Evolutionary conservation across 371 early-diverging fungal genomes (phyloP).

Genomic region (Haplosporangium sp.): DNA sequence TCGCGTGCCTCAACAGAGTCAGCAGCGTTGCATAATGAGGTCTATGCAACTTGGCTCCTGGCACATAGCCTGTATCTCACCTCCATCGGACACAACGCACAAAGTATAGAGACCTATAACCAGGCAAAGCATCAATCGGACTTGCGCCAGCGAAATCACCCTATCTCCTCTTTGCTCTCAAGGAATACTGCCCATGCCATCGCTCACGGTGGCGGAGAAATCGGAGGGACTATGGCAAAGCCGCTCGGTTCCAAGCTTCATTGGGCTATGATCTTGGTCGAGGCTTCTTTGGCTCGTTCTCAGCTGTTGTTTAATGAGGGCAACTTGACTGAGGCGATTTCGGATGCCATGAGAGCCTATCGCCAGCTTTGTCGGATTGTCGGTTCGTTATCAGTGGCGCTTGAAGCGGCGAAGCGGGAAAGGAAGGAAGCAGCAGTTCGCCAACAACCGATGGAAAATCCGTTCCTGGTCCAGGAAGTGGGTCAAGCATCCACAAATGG

Average conservation of each 20-base stretch:
- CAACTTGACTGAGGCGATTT: slow-evolving; percentile 36
- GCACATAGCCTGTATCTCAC: slow-evolving; percentile 40
- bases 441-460: slow-evolving; percentile 29
- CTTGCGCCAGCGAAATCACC: not conserved
- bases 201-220: not conserved
- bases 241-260: slow-evolving; percentile 21
- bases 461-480: slow-evolving; percentile 18
- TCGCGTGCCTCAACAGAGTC: not conserved
- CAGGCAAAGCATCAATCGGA: slow-evolving; percentile 27
- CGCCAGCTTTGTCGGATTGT: slow-evolving; percentile 39
- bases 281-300: slow-evolving; percentile 47
- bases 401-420: slow-evolving; percentile 25
- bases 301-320: slow-evolving; percentile 37
- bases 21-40: slow-evolving; percentile 4
- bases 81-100: slow-evolving; percentile 26
- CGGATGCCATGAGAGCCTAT: slow-evolving; percentile 36
- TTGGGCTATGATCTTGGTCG: slow-evolving; percentile 25
- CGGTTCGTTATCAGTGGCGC: slow-evolving; percentile 26
- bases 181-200: not conserved
- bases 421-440: not conserved
- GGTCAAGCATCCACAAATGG: not conserved
- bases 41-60: slow-evolving; percentile 37
- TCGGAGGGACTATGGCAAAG: slow-evolving; percentile 8
- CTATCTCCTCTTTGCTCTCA: no score
- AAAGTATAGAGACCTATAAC: slow-evolving; percentile 34